Evolutionary conservation across 352 stramenopile genomes (phyloP), one percentile per base, ranked within the genome.

Genomic region (Globisporangium cederbergense): DNA sequence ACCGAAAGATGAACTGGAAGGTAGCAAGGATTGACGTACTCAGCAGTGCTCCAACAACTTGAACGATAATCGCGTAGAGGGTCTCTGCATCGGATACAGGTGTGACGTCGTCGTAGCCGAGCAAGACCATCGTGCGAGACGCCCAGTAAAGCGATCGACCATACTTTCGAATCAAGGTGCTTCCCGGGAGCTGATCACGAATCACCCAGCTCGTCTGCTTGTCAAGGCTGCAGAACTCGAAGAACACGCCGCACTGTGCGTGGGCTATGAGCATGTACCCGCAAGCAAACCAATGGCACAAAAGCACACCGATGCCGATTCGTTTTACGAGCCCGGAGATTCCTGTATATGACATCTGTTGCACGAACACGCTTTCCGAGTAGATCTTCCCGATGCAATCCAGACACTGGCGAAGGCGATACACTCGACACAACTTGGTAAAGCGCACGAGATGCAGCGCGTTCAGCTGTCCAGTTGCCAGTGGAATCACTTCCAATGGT

Each of bases 211-310:
- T 89, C 8, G 82, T 80, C 38, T 88, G 74, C 1, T 81, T 62
- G 4, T 70, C 42, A 2, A 67, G 32, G 28, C 75, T 56, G 34
- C 85, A 94, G 7, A 74, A 53, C 45, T 84, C 78, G 3, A 89
- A 63, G 22, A 77, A 64, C 4, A 88, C 42, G 0, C 85, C 85
- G 47, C 85, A 94, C 30, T 79, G 63, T 0, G 70, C 49, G 45
- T 92, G 81, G 0, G 76, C 83, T 25, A 91, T 66, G 50, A 89
- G 57, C 73, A 94, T 88, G 66, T 92, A 94, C 0, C 76, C 80
- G 30, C 81, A 91, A 1, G 81, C 81, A 16, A 81, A 60, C 67
- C 75, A 90, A 58, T 94, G 84, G 46, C 67, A 75, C 45, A 87
- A 20, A 5, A 71, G 51, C 3, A 72, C 43, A 18, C 68, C 77